Evolutionary conservation across 192 early-diverging fungal species (phyloP).

Genomic region (Backusella westeae): DNA sequence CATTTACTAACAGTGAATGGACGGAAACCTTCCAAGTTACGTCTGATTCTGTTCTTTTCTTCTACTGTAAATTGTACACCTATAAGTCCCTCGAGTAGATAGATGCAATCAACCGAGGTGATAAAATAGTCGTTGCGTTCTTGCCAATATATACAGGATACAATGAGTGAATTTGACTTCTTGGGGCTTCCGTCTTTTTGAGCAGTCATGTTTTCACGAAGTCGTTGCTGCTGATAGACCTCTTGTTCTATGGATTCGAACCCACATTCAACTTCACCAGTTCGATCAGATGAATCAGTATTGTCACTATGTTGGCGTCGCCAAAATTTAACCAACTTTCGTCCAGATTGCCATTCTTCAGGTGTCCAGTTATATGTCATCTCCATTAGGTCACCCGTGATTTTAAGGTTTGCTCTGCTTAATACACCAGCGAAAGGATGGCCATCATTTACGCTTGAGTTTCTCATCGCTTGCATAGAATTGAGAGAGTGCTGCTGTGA

Average conservation of each 20-base stretch:
- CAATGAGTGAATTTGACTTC: conserved; percentile 43
- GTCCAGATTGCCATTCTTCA: conserved; percentile 62
- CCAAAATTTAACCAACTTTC: conserved; percentile 76
- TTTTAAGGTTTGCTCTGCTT: conserved; percentile 71
- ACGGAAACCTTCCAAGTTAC: conserved; percentile 80
- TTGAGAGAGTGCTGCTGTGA: neutral
- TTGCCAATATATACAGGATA: conserved; percentile 82
- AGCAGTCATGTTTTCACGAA: conserved; percentile 54
- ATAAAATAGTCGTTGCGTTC: conserved; percentile 73
- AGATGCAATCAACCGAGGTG: conserved; percentile 81
- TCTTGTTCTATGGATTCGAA: conserved; percentile 40
- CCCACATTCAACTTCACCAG: conserved; percentile 16
- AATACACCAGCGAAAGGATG: conserved; percentile 61
- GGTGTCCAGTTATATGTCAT: conserved; percentile 68
- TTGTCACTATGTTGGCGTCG: conserved; percentile 60
- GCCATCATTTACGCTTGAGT: neutral
- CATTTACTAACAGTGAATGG: conserved; percentile 77
- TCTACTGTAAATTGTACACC: conserved; percentile 76
- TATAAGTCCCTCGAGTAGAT: conserved; percentile 71
- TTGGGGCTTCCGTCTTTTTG: conserved; percentile 53
- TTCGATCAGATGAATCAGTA: conserved; percentile 48
- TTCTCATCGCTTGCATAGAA: neutral
- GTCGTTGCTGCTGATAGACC: conserved; percentile 51
- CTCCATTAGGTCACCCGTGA: conserved; percentile 63
- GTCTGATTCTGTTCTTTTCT: conserved; percentile 85